phyloP scores from a whole-genome alignment of 2,329 filamentous ascomycete species.

The Calonectria ilicicola region DNA sequence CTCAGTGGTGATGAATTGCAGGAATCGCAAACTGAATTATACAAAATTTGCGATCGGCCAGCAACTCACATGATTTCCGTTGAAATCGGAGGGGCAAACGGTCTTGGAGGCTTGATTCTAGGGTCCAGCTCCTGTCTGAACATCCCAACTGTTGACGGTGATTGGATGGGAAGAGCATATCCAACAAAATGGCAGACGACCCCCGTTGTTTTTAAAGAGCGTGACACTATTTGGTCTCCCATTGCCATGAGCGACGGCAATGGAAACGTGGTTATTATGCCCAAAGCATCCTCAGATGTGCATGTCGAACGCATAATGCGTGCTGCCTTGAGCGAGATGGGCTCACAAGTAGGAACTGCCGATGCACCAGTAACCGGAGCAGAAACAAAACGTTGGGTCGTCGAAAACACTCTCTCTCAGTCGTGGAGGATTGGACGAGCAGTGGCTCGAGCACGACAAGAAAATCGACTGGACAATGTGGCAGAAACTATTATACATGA shows the following conservation, averaged over 20 bases:
- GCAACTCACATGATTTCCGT: conserved; percentile 71
- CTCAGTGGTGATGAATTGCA: conserved; percentile 68
- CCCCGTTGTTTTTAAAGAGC: conserved; percentile 63
- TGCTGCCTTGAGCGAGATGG: conserved; percentile 66
- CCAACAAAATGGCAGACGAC: conserved; percentile 68
- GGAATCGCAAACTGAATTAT: conserved; percentile 64
- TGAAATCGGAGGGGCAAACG: conserved; percentile 77
- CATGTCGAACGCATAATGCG: conserved; percentile 63
- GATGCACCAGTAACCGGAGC: conserved; percentile 61
- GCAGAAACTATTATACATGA: conserved; percentile 70
- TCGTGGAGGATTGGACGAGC: conserved; percentile 71
- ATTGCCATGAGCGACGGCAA: conserved; percentile 64
- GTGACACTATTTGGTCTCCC: conserved; percentile 58
- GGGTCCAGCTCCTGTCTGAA: conserved; percentile 66
- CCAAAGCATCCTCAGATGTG: conserved; percentile 57
- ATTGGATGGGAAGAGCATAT: conserved; percentile 69
- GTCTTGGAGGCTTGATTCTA: conserved; percentile 68
- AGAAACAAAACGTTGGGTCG: conserved; percentile 63
- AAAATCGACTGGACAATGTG: conserved; percentile 64
- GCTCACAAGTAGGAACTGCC: conserved; percentile 62
- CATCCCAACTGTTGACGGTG: conserved; percentile 63
- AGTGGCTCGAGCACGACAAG: conserved; percentile 62
- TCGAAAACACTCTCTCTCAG: conserved; percentile 65
- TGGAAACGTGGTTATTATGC: conserved; percentile 63
- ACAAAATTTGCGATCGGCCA: conserved; percentile 58